A percentile compares a stretch with the other conserved stretches of the same genome.
phyloP scores from a whole-genome alignment of 345 rosid species.

The Linum trigynum region DNA sequence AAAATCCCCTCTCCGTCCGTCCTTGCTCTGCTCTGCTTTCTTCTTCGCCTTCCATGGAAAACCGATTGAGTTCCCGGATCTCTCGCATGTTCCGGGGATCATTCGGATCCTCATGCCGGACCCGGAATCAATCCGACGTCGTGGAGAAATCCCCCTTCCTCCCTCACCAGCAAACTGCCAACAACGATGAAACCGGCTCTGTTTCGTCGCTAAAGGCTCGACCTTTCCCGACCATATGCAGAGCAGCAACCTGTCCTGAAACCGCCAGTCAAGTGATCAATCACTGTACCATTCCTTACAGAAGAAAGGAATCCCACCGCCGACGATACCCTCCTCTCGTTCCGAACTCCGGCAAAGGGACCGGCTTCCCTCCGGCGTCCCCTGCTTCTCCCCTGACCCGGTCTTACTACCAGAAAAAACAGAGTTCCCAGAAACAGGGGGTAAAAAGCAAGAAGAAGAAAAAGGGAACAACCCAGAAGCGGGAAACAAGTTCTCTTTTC shows the following conservation, averaged over 20 bases:
- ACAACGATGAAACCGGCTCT: neutral
- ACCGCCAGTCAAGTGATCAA: constrained; percentile 8
- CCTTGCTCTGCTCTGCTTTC: no score
- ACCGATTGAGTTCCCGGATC: no score
- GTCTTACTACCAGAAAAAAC: constrained; percentile 25
- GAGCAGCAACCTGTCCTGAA: constrained; percentile 21
- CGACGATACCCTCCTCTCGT: constrained; percentile 19
- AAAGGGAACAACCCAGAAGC: constrained; percentile 2
- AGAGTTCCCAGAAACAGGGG: constrained; percentile 12
- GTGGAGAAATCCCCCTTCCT: no score
- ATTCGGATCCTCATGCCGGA: no score
- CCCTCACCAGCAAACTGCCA: no score
- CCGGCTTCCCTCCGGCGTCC: constrained; percentile 9
- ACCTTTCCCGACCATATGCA: constrained; percentile 35
- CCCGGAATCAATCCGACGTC: no score
- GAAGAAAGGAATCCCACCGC: constrained; percentile 18
- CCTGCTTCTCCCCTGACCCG: constrained; percentile 31
- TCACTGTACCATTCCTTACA: constrained; percentile 21
- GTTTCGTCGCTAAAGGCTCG: constrained; percentile 19
- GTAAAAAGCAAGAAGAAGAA: constrained; percentile 18
- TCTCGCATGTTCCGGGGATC: no score
- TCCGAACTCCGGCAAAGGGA: no score
- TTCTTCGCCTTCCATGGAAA: no score
- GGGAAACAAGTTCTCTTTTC: constrained; percentile 13
- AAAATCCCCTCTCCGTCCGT: no score